A percentile compares a stretch with the other conserved stretches of the same genome.
Evolutionary conservation across 2,329 filamentous ascomycete genomes (phyloP).

Genomic region (Ustilaginoidea virens): DNA sequence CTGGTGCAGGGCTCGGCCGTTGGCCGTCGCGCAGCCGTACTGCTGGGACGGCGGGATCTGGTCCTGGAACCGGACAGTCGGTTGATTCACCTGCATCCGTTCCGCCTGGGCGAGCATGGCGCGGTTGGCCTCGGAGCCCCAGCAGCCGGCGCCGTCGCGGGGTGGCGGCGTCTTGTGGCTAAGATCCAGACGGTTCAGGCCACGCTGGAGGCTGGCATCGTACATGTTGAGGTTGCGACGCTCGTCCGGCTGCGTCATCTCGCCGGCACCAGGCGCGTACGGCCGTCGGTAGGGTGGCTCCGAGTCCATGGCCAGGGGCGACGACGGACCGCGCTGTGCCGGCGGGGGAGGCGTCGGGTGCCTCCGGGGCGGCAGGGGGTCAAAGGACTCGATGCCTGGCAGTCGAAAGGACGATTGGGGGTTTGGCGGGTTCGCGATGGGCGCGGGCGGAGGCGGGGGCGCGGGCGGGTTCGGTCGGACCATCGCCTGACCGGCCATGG

Average conservation of each 20-base stretch:
- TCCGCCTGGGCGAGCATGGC: conserved; percentile 40
- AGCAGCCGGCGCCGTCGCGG: conserved; percentile 34
- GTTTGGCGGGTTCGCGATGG: conserved; percentile 27
- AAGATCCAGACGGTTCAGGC: conserved; percentile 52
- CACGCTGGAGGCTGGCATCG: conserved; percentile 51
- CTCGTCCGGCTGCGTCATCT: conserved; percentile 24
- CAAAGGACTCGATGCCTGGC: conserved; percentile 86
- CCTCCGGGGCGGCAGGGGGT: conserved; percentile 48
- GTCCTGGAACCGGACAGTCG: conserved; percentile 38
- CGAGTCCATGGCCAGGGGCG: conserved; percentile 64
- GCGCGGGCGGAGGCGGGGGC: conserved; percentile 37
- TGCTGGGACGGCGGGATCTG: conserved; percentile 24
- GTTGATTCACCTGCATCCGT: conserved; percentile 27
- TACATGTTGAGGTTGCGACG: conserved; percentile 39
- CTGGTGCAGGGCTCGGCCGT: conserved; percentile 27
- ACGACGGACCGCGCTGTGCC: conserved; percentile 49
- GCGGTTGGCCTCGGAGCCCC: conserved; percentile 40
- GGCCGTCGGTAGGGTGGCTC: conserved; percentile 21
- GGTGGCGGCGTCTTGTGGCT: conserved; percentile 34
- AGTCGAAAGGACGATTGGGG: conserved; percentile 50
- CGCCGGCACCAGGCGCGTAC: conserved; percentile 13
- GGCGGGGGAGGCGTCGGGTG: conserved; percentile 49
- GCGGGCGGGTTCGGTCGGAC: conserved; percentile 38
- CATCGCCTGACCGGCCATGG: conserved; percentile 57
- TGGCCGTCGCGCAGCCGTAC: conserved; percentile 13